Conservation (phyloP, 2,329 filamentous ascomycete genomes). For the Pestalotiopsis fici region DNA sequence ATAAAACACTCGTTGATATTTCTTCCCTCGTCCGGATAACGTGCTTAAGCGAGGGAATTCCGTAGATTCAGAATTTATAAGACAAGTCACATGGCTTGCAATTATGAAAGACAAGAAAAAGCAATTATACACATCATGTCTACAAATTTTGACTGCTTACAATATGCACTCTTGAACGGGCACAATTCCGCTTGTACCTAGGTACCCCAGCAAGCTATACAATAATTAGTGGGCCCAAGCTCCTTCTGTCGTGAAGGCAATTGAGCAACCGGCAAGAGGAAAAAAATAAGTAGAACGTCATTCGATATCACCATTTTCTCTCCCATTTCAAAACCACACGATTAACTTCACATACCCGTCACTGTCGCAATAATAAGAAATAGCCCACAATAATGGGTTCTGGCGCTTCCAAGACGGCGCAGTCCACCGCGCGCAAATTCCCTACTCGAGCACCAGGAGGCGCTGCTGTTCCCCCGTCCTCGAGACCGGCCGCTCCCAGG, state of each 20-base stretch:
- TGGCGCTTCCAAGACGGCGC: conserved; percentile 46
- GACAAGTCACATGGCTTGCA: not conserved
- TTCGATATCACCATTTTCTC: conserved; percentile 3
- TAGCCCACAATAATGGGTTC: conserved; percentile 39
- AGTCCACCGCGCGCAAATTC: conserved; percentile 43
- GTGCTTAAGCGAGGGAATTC: not conserved
- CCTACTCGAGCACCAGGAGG: conserved; percentile 39
- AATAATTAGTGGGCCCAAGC: conserved; percentile 9
- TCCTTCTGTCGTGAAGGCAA: not conserved
- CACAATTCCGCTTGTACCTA: not conserved
- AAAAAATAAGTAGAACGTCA: conserved; percentile 20
- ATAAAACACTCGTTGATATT: not conserved
- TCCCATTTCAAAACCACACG: not conserved
- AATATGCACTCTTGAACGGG: not conserved
- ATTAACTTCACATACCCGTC: not conserved
- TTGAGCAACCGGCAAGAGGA: not conserved
- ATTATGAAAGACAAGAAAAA: not conserved
- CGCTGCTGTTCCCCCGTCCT: conserved; percentile 20
- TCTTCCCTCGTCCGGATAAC: not conserved
- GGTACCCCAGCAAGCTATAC: not conserved
- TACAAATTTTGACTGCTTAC: not conserved
- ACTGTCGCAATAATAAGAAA: not conserved
- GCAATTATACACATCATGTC: not conserved
- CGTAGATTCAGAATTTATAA: not conserved
- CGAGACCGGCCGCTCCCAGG: conserved; percentile 14